phyloP scores from a whole-genome alignment of 2,329 filamentous ascomycete genomes.

The Magnaporthales sp. region DNA sequence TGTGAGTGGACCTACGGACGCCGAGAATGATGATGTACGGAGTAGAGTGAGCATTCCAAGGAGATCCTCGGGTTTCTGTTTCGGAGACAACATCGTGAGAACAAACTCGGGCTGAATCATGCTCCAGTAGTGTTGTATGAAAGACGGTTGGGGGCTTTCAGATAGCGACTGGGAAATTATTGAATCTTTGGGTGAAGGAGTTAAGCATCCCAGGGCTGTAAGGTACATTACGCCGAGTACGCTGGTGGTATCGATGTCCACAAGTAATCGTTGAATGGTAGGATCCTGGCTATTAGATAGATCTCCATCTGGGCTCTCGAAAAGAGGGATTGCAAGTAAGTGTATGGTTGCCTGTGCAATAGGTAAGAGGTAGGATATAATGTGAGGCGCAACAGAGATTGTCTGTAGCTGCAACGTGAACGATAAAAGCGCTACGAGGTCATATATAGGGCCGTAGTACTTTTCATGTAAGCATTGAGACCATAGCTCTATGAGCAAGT shows the following conservation, averaged over 20 bases:
- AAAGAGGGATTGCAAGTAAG: constrained; percentile 47
- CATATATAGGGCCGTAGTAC: constrained; percentile 53
- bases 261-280: constrained; percentile 31
- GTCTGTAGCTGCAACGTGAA: constrained; percentile 57
- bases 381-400: constrained; percentile 45
- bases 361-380: constrained; percentile 49
- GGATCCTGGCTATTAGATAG: constrained; percentile 31
- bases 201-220: constrained; percentile 51
- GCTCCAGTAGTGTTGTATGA: constrained; percentile 52
- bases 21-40: constrained; percentile 53
- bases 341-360: constrained; percentile 51
- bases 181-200: constrained; percentile 9
- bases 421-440: constrained; percentile 55
- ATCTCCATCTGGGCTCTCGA: constrained; percentile 39
- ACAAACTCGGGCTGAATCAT: constrained; percentile 58
- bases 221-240: constrained; percentile 60
- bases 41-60: constrained; percentile 57
- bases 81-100: constrained; percentile 57
- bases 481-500: constrained; percentile 60
- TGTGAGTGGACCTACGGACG: constrained; percentile 52
- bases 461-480: constrained; percentile 55
- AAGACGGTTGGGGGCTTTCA: constrained; percentile 16
- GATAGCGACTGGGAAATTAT: constrained; percentile 12
- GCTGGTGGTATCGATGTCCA: constrained; percentile 52
- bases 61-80: constrained; percentile 56